These are phyloP conservation scores for Lentinula raphanica DNA, from an alignment of 768 basidiomycete species.

Conservation along the genomic window DNA sequence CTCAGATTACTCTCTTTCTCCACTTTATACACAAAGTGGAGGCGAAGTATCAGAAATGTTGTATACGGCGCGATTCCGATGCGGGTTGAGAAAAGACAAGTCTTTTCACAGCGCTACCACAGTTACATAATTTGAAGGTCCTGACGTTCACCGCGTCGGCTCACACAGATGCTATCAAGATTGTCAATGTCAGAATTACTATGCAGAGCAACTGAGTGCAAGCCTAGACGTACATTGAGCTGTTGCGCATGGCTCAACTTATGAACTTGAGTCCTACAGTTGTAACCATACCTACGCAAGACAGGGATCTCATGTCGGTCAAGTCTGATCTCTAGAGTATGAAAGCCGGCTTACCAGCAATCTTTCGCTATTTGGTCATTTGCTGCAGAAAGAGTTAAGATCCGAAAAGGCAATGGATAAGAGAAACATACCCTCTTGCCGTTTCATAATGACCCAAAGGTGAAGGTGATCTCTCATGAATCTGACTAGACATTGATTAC, in stretches of 20 bases:
- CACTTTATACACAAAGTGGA: too few relatives aligned
- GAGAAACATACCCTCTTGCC: constrained; percentile 6
- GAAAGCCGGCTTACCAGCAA: constrained; percentile 23
- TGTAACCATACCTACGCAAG: constrained; percentile 26
- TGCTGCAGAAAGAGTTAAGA: constrained; percentile 7
- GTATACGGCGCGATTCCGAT: too few relatives aligned
- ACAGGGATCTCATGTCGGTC: not conserved
- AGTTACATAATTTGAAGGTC: not conserved
- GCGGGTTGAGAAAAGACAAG: too few relatives aligned
- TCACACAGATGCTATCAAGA: constrained; percentile 17
- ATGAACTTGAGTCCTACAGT: constrained; percentile 29
- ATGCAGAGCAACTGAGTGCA: not conserved
- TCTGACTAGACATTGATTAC: constrained; percentile 6
- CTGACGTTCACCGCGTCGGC: constrained; percentile 10
- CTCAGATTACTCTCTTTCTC: too few relatives aligned
- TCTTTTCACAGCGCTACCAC: not conserved
- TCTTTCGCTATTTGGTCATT: constrained; percentile 17
- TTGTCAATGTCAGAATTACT: too few relatives aligned
- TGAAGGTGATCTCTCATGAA: constrained; percentile 12
- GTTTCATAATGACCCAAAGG: constrained; percentile 10
- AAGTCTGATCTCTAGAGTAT: not conserved
- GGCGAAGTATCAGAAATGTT: too few relatives aligned
- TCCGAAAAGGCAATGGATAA: not conserved
- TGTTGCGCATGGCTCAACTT: constrained; percentile 18
- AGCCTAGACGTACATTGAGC: constrained; percentile 21